These are phyloP conservation scores for Pleurotus citrinopileatus DNA, from an alignment of 768 basidiomycete species.

Conservation along the genomic window DNA sequence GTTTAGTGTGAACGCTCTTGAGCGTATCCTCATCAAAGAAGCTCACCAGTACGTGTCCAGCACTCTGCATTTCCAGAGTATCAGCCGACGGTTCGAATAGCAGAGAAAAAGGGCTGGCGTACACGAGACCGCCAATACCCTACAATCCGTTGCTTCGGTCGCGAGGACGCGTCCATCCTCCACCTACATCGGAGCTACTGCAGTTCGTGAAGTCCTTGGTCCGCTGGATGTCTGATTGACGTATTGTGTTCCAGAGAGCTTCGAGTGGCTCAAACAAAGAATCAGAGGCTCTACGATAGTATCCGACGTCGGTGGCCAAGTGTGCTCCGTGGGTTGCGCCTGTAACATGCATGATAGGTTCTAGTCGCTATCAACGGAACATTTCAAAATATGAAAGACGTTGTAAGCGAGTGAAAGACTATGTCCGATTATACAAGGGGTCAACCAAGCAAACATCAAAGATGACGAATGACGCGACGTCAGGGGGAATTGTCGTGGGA, in stretches of 20 bases:
- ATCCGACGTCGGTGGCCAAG: neutral
- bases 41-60: neutral
- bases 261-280: neutral
- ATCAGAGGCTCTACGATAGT: neutral
- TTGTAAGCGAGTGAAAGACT: too few species aligned
- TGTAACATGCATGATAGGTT: too few species aligned
- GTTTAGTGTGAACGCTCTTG: neutral
- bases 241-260: neutral
- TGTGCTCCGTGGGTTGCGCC: neutral
- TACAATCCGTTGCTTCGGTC: neutral
- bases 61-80: neutral
- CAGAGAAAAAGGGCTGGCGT: neutral
- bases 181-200: neutral
- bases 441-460: too few species aligned
- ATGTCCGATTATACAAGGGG: too few species aligned
- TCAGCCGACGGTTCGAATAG: neutral
- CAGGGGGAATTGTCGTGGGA: too few species aligned
- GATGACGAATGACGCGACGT: too few species aligned
- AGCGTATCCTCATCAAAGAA: neutral
- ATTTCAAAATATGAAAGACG: too few species aligned
- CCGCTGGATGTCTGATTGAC: neutral
- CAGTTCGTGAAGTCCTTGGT: neutral
- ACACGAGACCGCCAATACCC: neutral
- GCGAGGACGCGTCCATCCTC: neutral
- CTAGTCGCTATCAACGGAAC: too few species aligned